Percentiles rank a stretch among this genome's conserved stretches.
phyloP scores from a whole-genome alignment of 805 yeast genomes.

The Hagleromyces aurorensis region DNA sequence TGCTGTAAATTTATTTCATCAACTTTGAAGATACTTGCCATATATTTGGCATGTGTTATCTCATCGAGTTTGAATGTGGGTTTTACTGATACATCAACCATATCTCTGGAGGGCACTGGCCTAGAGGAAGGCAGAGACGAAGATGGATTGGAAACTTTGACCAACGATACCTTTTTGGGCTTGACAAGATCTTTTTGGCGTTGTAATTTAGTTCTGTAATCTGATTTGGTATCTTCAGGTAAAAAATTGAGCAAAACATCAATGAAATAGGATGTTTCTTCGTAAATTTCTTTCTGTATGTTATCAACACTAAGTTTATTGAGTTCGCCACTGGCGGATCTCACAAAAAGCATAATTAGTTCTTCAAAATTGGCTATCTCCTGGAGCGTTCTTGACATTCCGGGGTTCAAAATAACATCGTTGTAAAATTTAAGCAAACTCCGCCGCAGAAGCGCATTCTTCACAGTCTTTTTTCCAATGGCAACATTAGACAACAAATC shows the following conservation, averaged over 20 bases:
- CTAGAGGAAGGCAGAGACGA: conserved; percentile 2
- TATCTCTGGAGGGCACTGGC: conserved; percentile 2
- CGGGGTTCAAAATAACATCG: conserved; percentile 43
- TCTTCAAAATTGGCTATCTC: conserved; percentile 35
- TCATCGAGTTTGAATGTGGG: conserved; percentile 51
- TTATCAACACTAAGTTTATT: conserved; percentile 32
- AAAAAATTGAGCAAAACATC: conserved; percentile 15
- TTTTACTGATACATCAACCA: conserved; percentile 13
- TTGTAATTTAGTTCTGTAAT: conserved; percentile 34
- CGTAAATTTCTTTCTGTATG: conserved; percentile 19
- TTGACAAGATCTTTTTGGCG: conserved; percentile 32
- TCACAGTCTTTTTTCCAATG: conserved; percentile 32
- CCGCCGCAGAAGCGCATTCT: conserved; percentile 43
- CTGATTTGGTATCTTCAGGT: conserved; percentile 9
- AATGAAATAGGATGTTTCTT: conserved; percentile 21
- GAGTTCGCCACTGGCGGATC: conserved; percentile 45
- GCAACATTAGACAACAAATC: conserved; percentile 39
- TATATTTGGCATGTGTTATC: conserved; percentile 43
- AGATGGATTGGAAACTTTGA: conserved; percentile 4
- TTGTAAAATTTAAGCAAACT: conserved; percentile 57
- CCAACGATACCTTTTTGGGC: conserved; percentile 6
- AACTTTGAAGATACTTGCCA: conserved; percentile 43
- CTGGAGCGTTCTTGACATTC: conserved; percentile 22
- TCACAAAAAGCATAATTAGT: conserved; percentile 44
- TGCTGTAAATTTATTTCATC: conserved; percentile 45